These are phyloP conservation scores for Penicillium pancosmium DNA, from an alignment of 495 filamentous ascomycete genomes.

Conservation along the genomic window DNA sequence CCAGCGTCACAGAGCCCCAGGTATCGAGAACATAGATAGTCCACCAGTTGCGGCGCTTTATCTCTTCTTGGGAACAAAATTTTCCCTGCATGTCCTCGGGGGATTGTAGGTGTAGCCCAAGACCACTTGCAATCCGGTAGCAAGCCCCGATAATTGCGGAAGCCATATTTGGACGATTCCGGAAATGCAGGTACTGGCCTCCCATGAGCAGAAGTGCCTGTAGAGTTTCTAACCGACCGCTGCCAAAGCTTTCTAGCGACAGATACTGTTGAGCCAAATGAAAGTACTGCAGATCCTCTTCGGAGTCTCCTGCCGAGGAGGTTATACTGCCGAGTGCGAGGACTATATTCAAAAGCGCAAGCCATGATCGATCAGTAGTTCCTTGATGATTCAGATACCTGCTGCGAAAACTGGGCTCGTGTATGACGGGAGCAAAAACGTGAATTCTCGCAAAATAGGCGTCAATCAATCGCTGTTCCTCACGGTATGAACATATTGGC, in stretches of 20 bases:
- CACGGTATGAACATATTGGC: slow-evolving; percentile 11
- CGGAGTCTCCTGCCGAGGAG: slow-evolving; percentile 63
- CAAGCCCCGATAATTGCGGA: slow-evolving; percentile 54
- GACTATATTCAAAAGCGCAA: slow-evolving; percentile 71
- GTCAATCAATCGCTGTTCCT: slow-evolving; percentile 17
- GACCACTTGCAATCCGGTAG: slow-evolving; percentile 65
- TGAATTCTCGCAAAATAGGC: slow-evolving; percentile 12
- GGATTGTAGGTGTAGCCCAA: slow-evolving; percentile 67
- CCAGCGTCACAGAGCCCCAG: slow-evolving; percentile 67
- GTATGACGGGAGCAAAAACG: slow-evolving; percentile 14
- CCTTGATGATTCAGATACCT: slow-evolving; percentile 10
- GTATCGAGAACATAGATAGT: slow-evolving; percentile 69
- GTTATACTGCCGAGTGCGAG: slow-evolving; percentile 70
- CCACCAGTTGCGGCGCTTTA: slow-evolving; percentile 70
- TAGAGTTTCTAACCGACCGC: slow-evolving; percentile 65
- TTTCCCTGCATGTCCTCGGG: slow-evolving; percentile 43
- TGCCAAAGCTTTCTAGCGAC: slow-evolving; percentile 65
- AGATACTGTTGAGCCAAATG: slow-evolving; percentile 64
- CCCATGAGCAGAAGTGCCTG: slow-evolving; percentile 68
- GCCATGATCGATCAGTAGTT: slow-evolving; percentile 60
- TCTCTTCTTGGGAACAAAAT: slow-evolving; percentile 54
- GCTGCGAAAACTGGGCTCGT: slow-evolving; percentile 15
- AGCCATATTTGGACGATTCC: slow-evolving; percentile 73
- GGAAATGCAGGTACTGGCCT: slow-evolving; percentile 73
- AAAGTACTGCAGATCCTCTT: slow-evolving; percentile 65